Evolutionary conservation across 805 yeast genomes (phyloP).

Genomic region (Kuraishia floccosa): DNA sequence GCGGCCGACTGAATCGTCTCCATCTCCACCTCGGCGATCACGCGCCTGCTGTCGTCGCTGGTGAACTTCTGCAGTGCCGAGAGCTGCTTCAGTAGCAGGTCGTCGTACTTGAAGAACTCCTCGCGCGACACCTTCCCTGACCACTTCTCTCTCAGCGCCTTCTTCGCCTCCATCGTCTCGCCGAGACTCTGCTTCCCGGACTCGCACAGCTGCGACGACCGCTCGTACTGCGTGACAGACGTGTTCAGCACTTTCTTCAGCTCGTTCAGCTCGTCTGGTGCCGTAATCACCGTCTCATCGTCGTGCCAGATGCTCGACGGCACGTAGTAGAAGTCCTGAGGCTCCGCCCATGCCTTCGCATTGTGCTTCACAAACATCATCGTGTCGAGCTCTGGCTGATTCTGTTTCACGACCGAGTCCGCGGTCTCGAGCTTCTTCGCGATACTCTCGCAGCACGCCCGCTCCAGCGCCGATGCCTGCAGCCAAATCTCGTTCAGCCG

Average conservation of each 20-base stretch:
- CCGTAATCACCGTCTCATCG: conserved; percentile 63
- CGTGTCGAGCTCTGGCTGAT: conserved; percentile 64
- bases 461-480: conserved; percentile 51
- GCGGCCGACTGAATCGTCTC: conserved; percentile 85
- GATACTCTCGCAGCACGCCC: conserved; percentile 31
- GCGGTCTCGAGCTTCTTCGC: conserved; percentile 33
- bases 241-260: conserved; percentile 39
- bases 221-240: conserved; percentile 24
- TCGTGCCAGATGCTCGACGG: conserved; percentile 97
- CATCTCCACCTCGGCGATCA: conserved; percentile 74
- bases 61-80: conserved; percentile 50
- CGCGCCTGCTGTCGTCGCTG: conserved; percentile 60
- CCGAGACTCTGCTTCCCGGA: conserved; percentile 40
- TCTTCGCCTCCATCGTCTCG: conserved; percentile 22
- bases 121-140: conserved; percentile 22
- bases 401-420: conserved; percentile 50
- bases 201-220: conserved; percentile 27
- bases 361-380: conserved; percentile 93
- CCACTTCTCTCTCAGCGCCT: too few relatives aligned
- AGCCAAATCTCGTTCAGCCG: conserved; percentile 60
- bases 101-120: conserved; percentile 31
- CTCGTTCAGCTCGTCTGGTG: conserved; percentile 44
- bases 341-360: conserved; percentile 66
- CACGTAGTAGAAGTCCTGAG: conserved; percentile 70
- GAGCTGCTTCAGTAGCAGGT: conserved; percentile 40